These are phyloP conservation scores for Melanomma pulvis-pyrius DNA, from an alignment of 495 filamentous ascomycete genomes.

Conservation along the genomic window DNA sequence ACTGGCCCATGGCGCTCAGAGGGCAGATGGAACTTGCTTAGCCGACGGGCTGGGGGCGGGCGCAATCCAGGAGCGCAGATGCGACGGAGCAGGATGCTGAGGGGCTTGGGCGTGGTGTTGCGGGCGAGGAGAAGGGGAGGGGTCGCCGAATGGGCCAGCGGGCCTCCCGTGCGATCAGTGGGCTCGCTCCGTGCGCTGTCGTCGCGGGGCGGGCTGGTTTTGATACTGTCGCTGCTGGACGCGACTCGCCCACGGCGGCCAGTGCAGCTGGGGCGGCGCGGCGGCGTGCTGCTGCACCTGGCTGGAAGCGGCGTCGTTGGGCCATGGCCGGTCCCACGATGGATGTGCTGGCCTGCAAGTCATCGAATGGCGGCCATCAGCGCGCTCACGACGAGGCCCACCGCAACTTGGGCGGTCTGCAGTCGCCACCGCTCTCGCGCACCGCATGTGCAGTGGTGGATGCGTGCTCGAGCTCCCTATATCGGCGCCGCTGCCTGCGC, in stretches of 20 bases:
- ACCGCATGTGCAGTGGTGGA: not conserved
- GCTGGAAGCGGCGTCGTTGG: conserved; percentile 1
- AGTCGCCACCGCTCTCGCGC: conserved; percentile 12
- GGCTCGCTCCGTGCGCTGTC: not conserved
- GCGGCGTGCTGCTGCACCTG: conserved; percentile 4
- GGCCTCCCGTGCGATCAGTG: not conserved
- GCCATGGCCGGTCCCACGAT: conserved; percentile 6
- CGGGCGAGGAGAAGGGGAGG: not conserved
- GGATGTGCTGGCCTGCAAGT: conserved; percentile 36
- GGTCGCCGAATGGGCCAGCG: conserved; percentile 29
- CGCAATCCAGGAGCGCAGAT: not conserved
- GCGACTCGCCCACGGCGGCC: not conserved
- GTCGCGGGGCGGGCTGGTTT: not conserved
- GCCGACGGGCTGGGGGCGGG: conserved; percentile 16
- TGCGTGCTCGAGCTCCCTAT: conserved; percentile 2
- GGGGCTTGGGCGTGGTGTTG: not conserved
- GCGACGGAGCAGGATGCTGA: conserved; percentile 6
- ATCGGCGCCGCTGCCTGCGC: conserved; percentile 1
- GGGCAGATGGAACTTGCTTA: conserved; percentile 9
- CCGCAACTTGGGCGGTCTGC: not conserved
- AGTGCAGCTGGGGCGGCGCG: conserved; percentile 1
- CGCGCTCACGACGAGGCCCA: not conserved
- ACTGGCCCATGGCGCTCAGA: conserved; percentile 10
- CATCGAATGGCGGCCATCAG: conserved; percentile 11
- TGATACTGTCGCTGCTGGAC: not conserved